Evolutionary conservation across 305 asterid species (phyloP).

Genomic region (Fraxinus latifolia): DNA sequence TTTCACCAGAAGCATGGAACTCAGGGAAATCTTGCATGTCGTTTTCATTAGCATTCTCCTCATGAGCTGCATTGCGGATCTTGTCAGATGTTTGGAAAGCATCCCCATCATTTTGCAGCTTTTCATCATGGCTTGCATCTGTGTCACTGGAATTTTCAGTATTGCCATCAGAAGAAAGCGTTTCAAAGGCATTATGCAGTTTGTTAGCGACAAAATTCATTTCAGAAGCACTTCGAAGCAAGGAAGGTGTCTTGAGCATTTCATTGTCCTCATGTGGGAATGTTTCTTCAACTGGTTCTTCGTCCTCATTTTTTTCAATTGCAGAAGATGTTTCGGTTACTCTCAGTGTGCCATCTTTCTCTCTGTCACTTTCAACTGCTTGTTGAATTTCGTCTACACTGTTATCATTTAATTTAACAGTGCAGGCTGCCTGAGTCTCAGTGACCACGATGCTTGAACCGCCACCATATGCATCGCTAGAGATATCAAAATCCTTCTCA

Average conservation of each 20-base stretch:
- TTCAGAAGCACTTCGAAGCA: conserved; percentile 36
- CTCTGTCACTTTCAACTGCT: conserved; percentile 22
- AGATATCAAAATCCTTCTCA: conserved; percentile 31
- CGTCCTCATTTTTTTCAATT: conserved; percentile 28
- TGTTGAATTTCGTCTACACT: conserved; percentile 31
- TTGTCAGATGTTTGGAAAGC: conserved; percentile 16
- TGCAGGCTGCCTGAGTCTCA: conserved; percentile 38
- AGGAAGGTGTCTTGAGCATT: conserved; percentile 25
- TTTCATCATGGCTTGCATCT: conserved; percentile 24
- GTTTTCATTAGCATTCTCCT: conserved; percentile 19
- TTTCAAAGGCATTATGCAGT: conserved; percentile 31
- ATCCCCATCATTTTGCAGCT: conserved; percentile 25
- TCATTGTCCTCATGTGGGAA: conserved; percentile 30
- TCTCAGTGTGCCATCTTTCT: conserved; percentile 23
- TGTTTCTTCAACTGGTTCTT: conserved; percentile 27
- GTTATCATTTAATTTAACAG: conserved; percentile 25
- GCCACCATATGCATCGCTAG: conserved; percentile 29
- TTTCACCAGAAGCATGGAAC: conserved; percentile 19
- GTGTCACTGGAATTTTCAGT: conserved; percentile 16
- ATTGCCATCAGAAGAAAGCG: conserved; percentile 30
- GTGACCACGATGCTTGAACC: conserved; percentile 24
- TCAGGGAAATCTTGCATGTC: conserved; percentile 17
- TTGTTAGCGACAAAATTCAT: conserved; percentile 38
- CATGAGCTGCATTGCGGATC: conserved; percentile 26
- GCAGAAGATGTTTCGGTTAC: conserved; percentile 33